These are phyloP conservation scores for Ophiostoma ulmi DNA, from an alignment of 2,329 filamentous ascomycete species.

Conservation along the genomic window DNA sequence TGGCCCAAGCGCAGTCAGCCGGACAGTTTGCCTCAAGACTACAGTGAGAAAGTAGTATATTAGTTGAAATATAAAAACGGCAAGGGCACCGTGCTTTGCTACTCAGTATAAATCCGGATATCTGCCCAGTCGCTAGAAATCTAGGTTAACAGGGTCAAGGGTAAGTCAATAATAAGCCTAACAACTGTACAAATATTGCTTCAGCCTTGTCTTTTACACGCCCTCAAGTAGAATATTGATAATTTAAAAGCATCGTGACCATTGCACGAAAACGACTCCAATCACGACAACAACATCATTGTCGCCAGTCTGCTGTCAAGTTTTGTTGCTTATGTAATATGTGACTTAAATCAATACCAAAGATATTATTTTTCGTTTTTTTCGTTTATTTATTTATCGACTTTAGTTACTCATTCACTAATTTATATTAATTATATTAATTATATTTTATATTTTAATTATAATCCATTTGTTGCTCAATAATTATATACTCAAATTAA, in stretches of 20 bases:
- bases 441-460: not conserved
- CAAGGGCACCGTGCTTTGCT: not conserved
- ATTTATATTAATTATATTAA: not conserved
- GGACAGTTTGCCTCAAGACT: not conserved
- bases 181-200: not conserved
- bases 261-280: not conserved
- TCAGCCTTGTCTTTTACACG: constrained; percentile 1
- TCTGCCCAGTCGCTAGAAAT: not conserved
- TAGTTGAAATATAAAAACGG: not conserved
- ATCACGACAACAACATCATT: not conserved
- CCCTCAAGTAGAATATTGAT: not conserved
- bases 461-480: too few species aligned
- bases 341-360: not conserved
- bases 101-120: not conserved
- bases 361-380: not conserved
- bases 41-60: not conserved
- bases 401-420: not conserved
- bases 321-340: not conserved
- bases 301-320: not conserved
- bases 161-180: not conserved
- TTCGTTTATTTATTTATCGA: not conserved
- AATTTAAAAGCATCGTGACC: not conserved
- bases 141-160: not conserved
- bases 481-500: not conserved
- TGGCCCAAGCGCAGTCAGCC: constrained; percentile 4